Percentiles rank a stretch among this genome's conserved stretches.
Evolutionary conservation across 2,329 filamentous ascomycete genomes (phyloP).

Genomic region (Penicillium sp.): DNA sequence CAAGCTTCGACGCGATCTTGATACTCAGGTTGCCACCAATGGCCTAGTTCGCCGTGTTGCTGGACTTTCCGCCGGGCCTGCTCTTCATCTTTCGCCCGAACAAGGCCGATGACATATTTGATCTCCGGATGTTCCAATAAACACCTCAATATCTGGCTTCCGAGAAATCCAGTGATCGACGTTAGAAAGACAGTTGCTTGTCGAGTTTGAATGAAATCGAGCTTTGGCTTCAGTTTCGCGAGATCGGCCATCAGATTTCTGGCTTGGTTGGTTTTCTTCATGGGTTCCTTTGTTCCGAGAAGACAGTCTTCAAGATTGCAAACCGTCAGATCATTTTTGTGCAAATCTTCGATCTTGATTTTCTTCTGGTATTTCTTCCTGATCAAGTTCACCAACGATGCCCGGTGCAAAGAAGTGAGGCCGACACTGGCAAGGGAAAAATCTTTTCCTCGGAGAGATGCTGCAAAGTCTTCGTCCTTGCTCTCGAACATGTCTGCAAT

Average conservation of each 20-base stretch:
- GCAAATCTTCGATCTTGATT: not conserved
- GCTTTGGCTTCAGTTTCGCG: not conserved
- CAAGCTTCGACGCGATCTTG: constrained; percentile 4
- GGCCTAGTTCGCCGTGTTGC: not conserved
- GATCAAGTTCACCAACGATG: not conserved
- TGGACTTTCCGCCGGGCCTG: not conserved
- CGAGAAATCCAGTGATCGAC: constrained; percentile 2
- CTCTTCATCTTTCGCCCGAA: not conserved
- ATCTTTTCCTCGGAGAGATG: not conserved
- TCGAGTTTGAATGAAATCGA: not conserved
- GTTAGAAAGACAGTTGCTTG: constrained; percentile 1
- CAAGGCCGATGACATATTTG: not conserved
- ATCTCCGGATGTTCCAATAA: not conserved
- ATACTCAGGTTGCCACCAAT: not conserved
- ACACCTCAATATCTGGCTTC: not conserved
- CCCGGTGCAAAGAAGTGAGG: not conserved
- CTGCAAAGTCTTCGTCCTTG: not conserved
- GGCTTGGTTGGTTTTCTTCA: not conserved
- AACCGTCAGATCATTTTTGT: not conserved
- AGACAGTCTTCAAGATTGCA: not conserved
- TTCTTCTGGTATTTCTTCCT: not conserved
- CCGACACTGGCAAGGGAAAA: not conserved
- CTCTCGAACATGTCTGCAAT: not conserved
- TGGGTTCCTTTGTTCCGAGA: too few relatives aligned
- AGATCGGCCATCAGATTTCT: not conserved